Evolutionary conservation across 441 rosid genomes (phyloP), one percentile per base, ranked within the genome.

Genomic region (Adansonia rubrostipa): DNA sequence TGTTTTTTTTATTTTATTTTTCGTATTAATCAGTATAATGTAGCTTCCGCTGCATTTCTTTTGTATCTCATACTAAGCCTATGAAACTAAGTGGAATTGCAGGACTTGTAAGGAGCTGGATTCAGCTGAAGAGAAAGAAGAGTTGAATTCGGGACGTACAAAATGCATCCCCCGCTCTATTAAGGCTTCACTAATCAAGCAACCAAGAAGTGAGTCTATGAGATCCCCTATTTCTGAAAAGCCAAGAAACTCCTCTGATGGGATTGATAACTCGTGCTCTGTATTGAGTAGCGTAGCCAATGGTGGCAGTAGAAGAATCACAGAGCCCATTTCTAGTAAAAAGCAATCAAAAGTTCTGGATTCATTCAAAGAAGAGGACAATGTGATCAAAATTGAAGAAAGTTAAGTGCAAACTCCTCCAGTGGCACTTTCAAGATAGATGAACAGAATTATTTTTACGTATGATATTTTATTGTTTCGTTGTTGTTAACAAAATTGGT

Each of bases 331-430:
- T 58, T 64, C 82, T 0, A 20, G 80, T 70, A 87, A 74, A 77
- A 87, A 80, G 48, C 88, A 78, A 1, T 83, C 85, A 0, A 87
- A 87, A 78, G 85, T 89, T 74, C 81, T 85, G 5, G 91, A 88
- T 74, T 96, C 94, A 15, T 85, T 84, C 76, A 81, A 84, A 79
- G 95, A 89, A 84, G 90, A 85, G 11, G 93, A 92, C 82, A 87
- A 83, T 17, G 92, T 92, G 90, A 89, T 90, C 80, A 87, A 90
- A 84, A 92, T 92, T 2, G 99, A 94, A 77, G 98, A 96, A 96
- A 94, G 99, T 90, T 94, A 86, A 90, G 92, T 84, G 77, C 85
- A 44, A 73, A 88, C 81, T 82, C 81, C 82, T 75, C 45, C 63
- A 71, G 28, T 28, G 11, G 5, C 28, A 42, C 24, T 67, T 24